Evolutionary conservation across 2,329 filamentous ascomycete genomes (phyloP), one percentile per base, ranked within the genome.

Genomic region (Gliomastix tumulicola): DNA sequence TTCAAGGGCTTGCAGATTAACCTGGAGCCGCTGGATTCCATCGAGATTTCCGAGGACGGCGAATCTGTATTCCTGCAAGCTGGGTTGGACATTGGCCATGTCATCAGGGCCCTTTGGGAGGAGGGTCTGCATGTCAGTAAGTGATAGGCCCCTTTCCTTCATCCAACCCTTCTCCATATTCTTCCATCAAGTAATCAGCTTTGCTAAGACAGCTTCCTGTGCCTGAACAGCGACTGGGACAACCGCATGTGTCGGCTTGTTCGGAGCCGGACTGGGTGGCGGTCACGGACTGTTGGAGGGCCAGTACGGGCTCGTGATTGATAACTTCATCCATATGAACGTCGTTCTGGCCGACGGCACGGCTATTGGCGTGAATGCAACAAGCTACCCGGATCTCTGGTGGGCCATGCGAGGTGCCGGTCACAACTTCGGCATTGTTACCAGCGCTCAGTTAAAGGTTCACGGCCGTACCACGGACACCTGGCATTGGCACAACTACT

Each of bases 341-440:
- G 17, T 70, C 4, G 59, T 76, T 3, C 62, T 65, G 8, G 65
- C 63, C 0, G 51, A 53, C 19, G 72, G 73, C 2, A 43, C 55
- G 10, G 48, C 68, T n/a, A 45, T 70, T 2, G 61, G 54, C 3
- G 70, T 67, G 4, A 63, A 55, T 6, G 51, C 50, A 5, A 49
- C 54, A 3, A 43, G 65, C 18, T 60, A 76, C 21, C 39, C 59
- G 0, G 73, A 78, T 38, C 57, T 80, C 3, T 78, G 70, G 53
- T 78, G 72, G 70, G 76, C 73, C 3, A 57, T 78, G 2, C 58
- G 62, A 25, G 72, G 73, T 15, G 71, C 74, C 2, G 70, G 73
- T 3, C 71, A 70, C 21, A 76, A 68, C 32, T 79, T 73, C 43
- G 75, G 67, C n/a, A 59, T 79, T 5, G 69, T 79, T 5, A 59